Conservation (phyloP, 371 early-diverging fungal species). For the Actinomucor elegans region DNA sequence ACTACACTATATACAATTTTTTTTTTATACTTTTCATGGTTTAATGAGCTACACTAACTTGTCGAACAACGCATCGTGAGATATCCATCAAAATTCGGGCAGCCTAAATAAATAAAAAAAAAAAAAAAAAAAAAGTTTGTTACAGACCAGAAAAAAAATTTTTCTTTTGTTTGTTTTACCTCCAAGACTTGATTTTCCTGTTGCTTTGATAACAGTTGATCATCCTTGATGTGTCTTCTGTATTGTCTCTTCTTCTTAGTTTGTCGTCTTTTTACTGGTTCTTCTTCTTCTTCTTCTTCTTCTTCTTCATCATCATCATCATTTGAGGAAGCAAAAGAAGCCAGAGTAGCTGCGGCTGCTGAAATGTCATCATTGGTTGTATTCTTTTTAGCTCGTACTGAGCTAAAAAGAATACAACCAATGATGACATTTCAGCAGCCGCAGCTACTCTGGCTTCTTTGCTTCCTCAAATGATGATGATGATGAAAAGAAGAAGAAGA, state of each 20-base stretch:
- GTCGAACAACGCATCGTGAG: conserved; percentile 38
- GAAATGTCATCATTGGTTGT: conserved; percentile 39
- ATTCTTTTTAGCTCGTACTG: too few species aligned
- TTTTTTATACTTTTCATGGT: conserved; percentile 16
- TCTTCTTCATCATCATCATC: conserved; percentile 11
- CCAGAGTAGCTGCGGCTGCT: conserved; percentile 40
- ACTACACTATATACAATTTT: too few species aligned
- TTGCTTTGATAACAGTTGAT: conserved; percentile 24
- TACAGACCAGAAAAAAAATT: conserved; percentile 1
- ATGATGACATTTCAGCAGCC: conserved; percentile 38
- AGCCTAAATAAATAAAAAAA: conserved; percentile 27
- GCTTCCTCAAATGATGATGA: conserved; percentile 11
- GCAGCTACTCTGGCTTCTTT: conserved; percentile 47
- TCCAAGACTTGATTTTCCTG: conserved; percentile 42
- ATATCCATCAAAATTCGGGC: conserved; percentile 51
- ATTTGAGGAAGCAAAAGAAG: conserved; percentile 33
- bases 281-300: conserved; percentile 5
- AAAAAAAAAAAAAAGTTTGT: conserved; percentile 15
- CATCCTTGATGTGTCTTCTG: conserved; percentile 9
- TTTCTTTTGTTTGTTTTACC: conserved; percentile 26
- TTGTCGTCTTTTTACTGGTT: conserved; percentile 23
- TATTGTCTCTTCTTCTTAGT: conserved; percentile 16
- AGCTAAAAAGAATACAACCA: too few species aligned
- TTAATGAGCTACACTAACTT: conserved; percentile 16
- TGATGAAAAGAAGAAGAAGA: conserved; percentile 13